phyloP scores from a whole-genome alignment of 106 monocot species.

The Chionographis japonica region DNA sequence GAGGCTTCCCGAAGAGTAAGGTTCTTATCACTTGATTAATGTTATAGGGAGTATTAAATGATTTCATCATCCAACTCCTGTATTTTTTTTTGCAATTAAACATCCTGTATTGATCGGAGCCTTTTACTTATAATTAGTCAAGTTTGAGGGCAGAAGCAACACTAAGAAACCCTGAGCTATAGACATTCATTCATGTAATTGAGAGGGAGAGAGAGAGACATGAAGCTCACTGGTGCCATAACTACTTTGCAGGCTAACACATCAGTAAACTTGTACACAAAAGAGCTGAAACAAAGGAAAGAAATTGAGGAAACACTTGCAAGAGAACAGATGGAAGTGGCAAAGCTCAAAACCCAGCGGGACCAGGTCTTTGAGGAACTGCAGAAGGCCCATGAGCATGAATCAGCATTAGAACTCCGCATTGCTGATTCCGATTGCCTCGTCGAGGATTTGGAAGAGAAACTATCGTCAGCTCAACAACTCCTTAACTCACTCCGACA shows the following conservation, averaged over 20 bases:
- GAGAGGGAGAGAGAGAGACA: background rate
- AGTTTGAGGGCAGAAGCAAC: background rate
- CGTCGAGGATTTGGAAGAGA: conserved; percentile 41
- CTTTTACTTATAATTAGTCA: no score
- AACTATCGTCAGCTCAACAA: conserved; percentile 17
- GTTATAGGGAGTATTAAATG: background rate
- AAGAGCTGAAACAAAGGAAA: conserved; percentile 45
- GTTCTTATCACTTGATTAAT: background rate
- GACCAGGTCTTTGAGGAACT: conserved; percentile 12
- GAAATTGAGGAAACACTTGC: conserved; percentile 35
- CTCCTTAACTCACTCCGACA: conserved; percentile 27
- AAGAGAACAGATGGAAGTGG: conserved; percentile 30
- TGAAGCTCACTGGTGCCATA: no score
- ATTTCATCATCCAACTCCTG: background rate
- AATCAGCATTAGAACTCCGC: conserved; percentile 7
- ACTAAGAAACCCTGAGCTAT: no score
- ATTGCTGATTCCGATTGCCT: conserved; percentile 21
- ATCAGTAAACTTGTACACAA: conserved; percentile 30
- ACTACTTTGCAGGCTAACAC: conserved; percentile 29
- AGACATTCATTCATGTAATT: background rate
- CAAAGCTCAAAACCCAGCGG: conserved; percentile 9
- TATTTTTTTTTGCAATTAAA: no score
- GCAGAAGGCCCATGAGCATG: conserved; percentile 11
- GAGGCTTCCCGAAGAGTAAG: conserved; percentile 31
- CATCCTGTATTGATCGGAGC: background rate